Evolutionary conservation across 2,329 filamentous ascomycete species (phyloP).

Genomic region (Aspergillus sp.): DNA sequence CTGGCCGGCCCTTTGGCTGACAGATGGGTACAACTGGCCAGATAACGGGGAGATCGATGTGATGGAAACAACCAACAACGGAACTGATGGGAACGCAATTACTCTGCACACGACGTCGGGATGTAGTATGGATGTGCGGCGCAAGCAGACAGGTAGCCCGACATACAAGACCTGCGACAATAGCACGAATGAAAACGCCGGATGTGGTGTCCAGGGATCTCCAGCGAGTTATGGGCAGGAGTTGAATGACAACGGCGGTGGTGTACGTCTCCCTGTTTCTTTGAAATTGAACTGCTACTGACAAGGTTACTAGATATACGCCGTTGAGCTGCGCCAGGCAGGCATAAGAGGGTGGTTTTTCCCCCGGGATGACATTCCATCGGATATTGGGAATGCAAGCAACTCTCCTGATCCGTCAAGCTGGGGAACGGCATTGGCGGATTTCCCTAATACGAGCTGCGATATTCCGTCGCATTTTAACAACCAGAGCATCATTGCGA

Average conservation of each 20-base stretch:
- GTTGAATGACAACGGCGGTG: conserved; percentile 58
- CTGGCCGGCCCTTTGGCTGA: conserved; percentile 68
- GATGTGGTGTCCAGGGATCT: conserved; percentile 55
- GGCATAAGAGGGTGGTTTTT: conserved; percentile 68
- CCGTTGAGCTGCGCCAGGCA: conserved; percentile 60
- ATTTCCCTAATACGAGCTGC: conserved; percentile 65
- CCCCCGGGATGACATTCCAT: conserved; percentile 49
- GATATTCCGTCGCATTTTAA: conserved; percentile 60
- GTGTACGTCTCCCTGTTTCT: conserved; percentile 32
- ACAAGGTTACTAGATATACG: conserved; percentile 47
- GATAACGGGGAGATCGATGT: conserved; percentile 64
- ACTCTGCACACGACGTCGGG: conserved; percentile 61
- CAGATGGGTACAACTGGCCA: conserved; percentile 63
- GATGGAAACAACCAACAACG: conserved; percentile 60
- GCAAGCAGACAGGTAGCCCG: conserved; percentile 53
- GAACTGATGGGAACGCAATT: conserved; percentile 56
- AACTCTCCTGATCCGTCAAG: conserved; percentile 56
- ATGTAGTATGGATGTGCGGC: conserved; percentile 53
- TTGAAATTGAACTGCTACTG: background rate
- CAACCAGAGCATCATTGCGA: conserved; percentile 66
- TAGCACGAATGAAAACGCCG: conserved; percentile 53
- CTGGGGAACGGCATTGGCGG: conserved; percentile 64
- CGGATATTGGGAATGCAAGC: conserved; percentile 43
- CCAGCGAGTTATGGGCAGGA: conserved; percentile 50
- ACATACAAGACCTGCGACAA: conserved; percentile 53